Base-by-base conservation (phyloP, 441 rosid genomes). In the Euphorbia celastroides region DNA sequence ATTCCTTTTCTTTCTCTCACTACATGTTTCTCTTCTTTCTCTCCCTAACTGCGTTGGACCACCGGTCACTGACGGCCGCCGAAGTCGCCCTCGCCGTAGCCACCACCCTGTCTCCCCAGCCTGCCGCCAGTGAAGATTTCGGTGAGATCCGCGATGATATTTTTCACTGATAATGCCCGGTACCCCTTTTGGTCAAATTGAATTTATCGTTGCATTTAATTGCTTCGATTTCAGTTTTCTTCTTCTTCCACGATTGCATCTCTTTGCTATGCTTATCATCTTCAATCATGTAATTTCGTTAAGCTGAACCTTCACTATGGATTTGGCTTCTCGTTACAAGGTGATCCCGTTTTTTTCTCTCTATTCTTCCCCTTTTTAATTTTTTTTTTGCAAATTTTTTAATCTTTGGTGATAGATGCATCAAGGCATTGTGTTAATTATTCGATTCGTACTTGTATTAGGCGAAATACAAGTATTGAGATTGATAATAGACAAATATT, bases 271-370 rank as follows among this genome's bases (percentile, higher is more conserved):
- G 30, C 6, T 50, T 54, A 22, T 54, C 57, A 54, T 54, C 30
- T 0, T 5, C 25, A 50, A 25, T 54, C 28, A 17, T 54, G 30
- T 22, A 0, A 54, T 13, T 25, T 54, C 57, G 23, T 36, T 61
- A 25, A 57, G 57, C 68, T 67, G 62, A 52, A 42, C 3, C 30
- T 16, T 28, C 50, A 7, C 30, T 28, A 77, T 77, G 80, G 80
- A 77, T 70, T 77, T 77, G 72, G 75, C 75, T 31, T 77, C 83
- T 68, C 72, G 77, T 36, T 70, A 72, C 69, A 72, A 79, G 74
- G 80, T 77, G 34, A 42, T 48, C 17, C 20, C 19, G 26, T 44
- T 5, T 70, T 5, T 70, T 50, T 41, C 27, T 14, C 55, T 66
- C 36, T 9, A 20, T 22, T 12, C 14, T 5, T 54, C 28, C n/a